Conservation (phyloP, 2,329 filamentous ascomycete species). For the Macrophomina tecta region DNA sequence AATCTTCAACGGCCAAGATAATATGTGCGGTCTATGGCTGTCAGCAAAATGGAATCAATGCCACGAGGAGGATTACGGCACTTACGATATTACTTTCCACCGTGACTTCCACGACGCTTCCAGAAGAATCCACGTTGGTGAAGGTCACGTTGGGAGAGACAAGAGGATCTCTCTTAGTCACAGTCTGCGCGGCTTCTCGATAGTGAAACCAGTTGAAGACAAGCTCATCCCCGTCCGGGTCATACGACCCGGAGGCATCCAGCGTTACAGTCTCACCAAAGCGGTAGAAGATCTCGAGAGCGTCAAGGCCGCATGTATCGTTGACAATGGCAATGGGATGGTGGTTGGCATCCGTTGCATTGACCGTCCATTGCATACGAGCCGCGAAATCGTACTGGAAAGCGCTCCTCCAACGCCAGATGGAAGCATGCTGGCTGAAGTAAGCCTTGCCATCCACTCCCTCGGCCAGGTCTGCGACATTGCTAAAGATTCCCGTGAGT, state of each 20-base stretch:
- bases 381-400: slow-evolving; percentile 53
- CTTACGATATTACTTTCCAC: slow-evolving; percentile 6
- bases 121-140: not conserved
- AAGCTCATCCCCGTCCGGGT: slow-evolving; percentile 32
- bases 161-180: not conserved
- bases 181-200: slow-evolving; percentile 12
- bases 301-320: slow-evolving; percentile 26
- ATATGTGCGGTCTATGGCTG: slow-evolving; percentile 25
- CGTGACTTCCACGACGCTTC: slow-evolving; percentile 7
- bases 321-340: slow-evolving; percentile 33
- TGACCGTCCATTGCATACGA: slow-evolving; percentile 48
- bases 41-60: slow-evolving; percentile 12
- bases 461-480: slow-evolving; percentile 43
- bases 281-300: slow-evolving; percentile 24
- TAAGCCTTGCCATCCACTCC: slow-evolving; percentile 42
- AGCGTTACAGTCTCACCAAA: slow-evolving; percentile 28
- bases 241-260: slow-evolving; percentile 31
- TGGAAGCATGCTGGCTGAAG: slow-evolving; percentile 41
- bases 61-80: not conserved
- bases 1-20: slow-evolving; percentile 26
- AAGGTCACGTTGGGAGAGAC: slow-evolving; percentile 23
- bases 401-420: slow-evolving; percentile 51
- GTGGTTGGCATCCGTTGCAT: slow-evolving; percentile 27
- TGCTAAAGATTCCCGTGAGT: slow-evolving; percentile 37
- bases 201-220: slow-evolving; percentile 34